Evolutionary conservation across 2,329 filamentous ascomycete genomes (phyloP), one percentile per base, ranked within the genome.

Genomic region (Penicillium sp.): DNA sequence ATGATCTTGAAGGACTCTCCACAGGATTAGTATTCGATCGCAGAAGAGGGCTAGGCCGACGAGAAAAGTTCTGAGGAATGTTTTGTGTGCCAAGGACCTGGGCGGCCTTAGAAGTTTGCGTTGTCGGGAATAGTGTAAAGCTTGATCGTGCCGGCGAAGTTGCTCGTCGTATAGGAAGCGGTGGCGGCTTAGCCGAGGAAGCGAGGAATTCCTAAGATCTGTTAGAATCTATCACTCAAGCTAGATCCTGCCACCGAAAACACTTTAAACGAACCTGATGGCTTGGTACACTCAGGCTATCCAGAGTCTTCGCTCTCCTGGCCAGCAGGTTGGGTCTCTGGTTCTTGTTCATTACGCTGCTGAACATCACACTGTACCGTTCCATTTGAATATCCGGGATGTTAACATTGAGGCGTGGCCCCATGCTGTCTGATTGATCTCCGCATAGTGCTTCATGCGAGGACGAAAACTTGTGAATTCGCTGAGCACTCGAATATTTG

Each of bases 301-400:
- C 67, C 36, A 75, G 58, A 4, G 69, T 70, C 49, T 63, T 72
- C 50, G 69, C 74, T 41, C 70, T 65, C 51, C 72, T 65, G 46
- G 68, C 64, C 50, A 74, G 59, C 47, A 70, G 56, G 9, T 71
- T 62, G 31, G 66, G 60, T 42, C 51, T 57, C 29, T 66, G 59
- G 55, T 68, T 55, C 83, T 69, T 66, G 31, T 64, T 81, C 24
- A 96, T 75, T 6, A 96, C 78, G 34, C 82, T 83, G 50, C 86
- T 85, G 66, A 97, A 96, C 92, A 96, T 96, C 59, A 96, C 83
- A 62, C 91, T 96, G 63, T 96, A 97, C 45, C 93, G 80, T 68
- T 96, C 93, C 80, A 97, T 79, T 57, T 87, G 84, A 50, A 89
- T 81, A 45, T 83, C 82, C 0, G 93, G 92, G 52, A 96, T 94